Base-by-base conservation (phyloP, 441 rosid species). In the Pelargonium australe region DNA sequence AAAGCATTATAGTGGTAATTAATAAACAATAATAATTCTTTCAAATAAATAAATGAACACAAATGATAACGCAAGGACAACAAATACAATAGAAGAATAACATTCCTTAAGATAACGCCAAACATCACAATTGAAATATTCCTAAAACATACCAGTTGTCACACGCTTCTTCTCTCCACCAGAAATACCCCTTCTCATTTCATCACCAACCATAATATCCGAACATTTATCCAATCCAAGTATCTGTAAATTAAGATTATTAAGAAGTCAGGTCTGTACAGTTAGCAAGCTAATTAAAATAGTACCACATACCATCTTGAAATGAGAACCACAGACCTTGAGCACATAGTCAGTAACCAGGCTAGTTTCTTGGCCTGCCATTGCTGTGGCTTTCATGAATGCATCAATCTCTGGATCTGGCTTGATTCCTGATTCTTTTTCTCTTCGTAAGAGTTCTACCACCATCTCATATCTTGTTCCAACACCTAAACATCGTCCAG, bases 81-180 rank as follows among this genome's bases (percentile, higher is more conserved):
- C n/a, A 47, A 58, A 17, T 0, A 25, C 41, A 5, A 37, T 0
- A 0, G 41, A 37, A 5, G 8, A 37, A 5, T 5, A 37, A 37
- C 41, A 37, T 37, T 31, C 37, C 4, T 31, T 31, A 31, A 2
- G 4, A 31, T 31, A 31, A 37, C 41, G 2, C 1, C 23, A 19
- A 7, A 1, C 8, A 37, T 37, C 34, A 14, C 12, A 23, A 23
- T 23, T 62, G 41, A 23, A 13, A 3, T 11, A 31, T 11, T 5
- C 14, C 14, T 4, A 25, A 31, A 31, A 31, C 43, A 63, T 25
- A 86, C 97, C 97, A 70, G 97, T 90, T 1, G 97, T 94, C 13
- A 91, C 94, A 80, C 99, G 72, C 69, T 91, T 94, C 70, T 81
- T 91, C 75, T 91, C 96, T 37, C 99, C 97, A 11, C 99, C 97